phyloP scores from a whole-genome alignment of 176 grass and related monocot species.

The Ananas comosus region DNA sequence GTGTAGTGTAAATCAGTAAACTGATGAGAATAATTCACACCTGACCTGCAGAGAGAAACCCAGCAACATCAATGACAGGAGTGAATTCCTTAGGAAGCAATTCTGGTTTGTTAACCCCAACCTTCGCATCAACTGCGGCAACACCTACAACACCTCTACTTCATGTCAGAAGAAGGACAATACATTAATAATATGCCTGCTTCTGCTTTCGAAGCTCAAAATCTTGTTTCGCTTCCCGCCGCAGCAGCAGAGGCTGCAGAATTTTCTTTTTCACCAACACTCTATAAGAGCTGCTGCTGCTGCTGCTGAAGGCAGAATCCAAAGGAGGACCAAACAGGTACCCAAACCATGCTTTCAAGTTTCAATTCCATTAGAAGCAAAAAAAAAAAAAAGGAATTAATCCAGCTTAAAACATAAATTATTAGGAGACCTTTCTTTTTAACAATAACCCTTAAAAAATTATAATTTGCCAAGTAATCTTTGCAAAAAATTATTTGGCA shows the following conservation, averaged over 20 bases:
- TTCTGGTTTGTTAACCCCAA: conserved; percentile 86
- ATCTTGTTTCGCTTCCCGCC: neutral
- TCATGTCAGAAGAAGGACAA: neutral
- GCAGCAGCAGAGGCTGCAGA: neutral
- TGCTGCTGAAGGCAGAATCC: too few species aligned
- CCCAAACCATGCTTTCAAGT: too few species aligned
- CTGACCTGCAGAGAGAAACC: conserved; percentile 90
- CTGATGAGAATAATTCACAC: conserved; percentile 19
- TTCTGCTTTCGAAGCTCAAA: neutral
- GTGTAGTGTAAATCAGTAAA: neutral
- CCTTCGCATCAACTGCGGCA: conserved; percentile 46
- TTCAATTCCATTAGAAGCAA: too few species aligned
- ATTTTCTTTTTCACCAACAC: too few species aligned
- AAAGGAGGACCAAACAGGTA: too few species aligned
- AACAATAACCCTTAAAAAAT: too few species aligned
- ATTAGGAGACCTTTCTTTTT: too few species aligned
- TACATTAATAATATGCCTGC: neutral
- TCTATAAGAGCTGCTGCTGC: too few species aligned
- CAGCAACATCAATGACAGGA: conserved; percentile 85
- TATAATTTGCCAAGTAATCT: too few species aligned
- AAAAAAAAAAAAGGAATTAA: too few species aligned
- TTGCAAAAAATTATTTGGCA: too few species aligned
- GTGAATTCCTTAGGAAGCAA: conserved; percentile 86
- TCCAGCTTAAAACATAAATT: too few species aligned
- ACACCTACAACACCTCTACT: conserved; percentile 33